Percentiles rank a stretch among this genome's conserved stretches.
phyloP scores from a whole-genome alignment of 768 basidiomycete species.

The Suillus subluteus region DNA sequence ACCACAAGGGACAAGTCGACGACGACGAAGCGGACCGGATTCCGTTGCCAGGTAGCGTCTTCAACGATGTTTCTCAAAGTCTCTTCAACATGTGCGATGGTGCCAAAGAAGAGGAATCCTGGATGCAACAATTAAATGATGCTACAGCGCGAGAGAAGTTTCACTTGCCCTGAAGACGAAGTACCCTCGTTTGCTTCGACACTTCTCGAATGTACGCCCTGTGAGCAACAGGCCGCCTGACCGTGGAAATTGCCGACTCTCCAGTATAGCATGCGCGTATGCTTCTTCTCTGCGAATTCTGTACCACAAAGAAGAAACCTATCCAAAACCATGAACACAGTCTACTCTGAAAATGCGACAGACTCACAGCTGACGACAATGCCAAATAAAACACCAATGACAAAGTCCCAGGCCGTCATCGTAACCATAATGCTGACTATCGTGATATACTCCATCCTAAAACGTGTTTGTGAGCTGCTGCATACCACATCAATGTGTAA shows the following conservation, averaged over 20 bases:
- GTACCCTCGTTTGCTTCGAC: slow-evolving; percentile 86
- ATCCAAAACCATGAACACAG: not conserved
- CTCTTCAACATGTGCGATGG: slow-evolving; percentile 88
- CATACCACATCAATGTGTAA: slow-evolving; percentile 7
- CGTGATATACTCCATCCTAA: slow-evolving; percentile 78
- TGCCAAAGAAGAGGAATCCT: slow-evolving; percentile 93
- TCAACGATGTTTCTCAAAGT: slow-evolving; percentile 79
- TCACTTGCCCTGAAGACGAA: slow-evolving; percentile 77
- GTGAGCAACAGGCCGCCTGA: slow-evolving; percentile 86
- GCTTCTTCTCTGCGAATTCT: slow-evolving; percentile 84
- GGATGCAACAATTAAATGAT: not conserved
- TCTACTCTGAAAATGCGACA: not conserved
- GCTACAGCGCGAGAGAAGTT: not conserved
- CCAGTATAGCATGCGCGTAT: slow-evolving; percentile 87
- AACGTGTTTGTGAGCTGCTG: slow-evolving; percentile 10
- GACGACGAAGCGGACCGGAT: slow-evolving; percentile 88
- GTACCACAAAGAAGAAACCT: slow-evolving; percentile 97
- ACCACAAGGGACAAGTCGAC: slow-evolving; percentile 85
- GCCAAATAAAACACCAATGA: slow-evolving; percentile 90
- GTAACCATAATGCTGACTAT: slow-evolving; percentile 85
- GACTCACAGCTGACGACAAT: slow-evolving; percentile 86
- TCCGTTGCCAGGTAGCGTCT: slow-evolving; percentile 66
- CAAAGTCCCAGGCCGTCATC: slow-evolving; percentile 96
- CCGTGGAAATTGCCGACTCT: slow-evolving; percentile 85
- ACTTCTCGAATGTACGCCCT: slow-evolving; percentile 91